Evolutionary conservation across 164 flowering plant species (phyloP), one percentile per base, ranked within the genome.

Genomic region (Protea cynaroides): DNA sequence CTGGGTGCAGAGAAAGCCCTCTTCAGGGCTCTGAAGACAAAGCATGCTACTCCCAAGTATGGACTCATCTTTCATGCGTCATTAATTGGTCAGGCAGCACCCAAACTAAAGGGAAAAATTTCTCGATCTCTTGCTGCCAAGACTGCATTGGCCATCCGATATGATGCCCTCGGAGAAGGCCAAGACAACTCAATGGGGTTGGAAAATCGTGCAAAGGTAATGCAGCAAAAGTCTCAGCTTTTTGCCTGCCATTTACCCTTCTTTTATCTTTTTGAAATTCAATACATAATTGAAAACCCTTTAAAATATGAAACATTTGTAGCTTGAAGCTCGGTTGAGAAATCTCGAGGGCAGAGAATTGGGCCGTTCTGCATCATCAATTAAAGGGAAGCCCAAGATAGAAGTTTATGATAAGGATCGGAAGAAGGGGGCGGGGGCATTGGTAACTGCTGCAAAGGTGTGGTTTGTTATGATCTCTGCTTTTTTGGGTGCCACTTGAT

Each of bases 1-100:
- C 93, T 92, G 66, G 98, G 96, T 24, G 98, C 98, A 29, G 98
- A 92, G 66, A 89, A 92, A 80, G 98, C 98, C 22, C 89, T 92
- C 29, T 92, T 92, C 67, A 87, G 98, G 72, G 98, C 97, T 59
- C 71, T 94, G 67, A 94, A 94, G 77, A 86, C 98, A 54, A 90
- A 89, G 73, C 96, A 89, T 65, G 81, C 96, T 2, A 94, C 97
- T 17, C 98, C 98, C 15, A 94, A 94, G 50, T 94, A 94, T 71
- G 98, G 98, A 34, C 91, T 94, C 51, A 85, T 94, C 49, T 94
- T 82, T 74, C 97, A 94, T 74, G 97, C 98, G 38, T 90, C 98
- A 11, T 76, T 91, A 74, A 83, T 90, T 71, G 98, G 98, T 53
- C 98, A 89, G 74, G 96, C 98, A 37, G 84, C 95, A 7, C 91